phyloP scores from a whole-genome alignment of 2,329 filamentous ascomycete genomes.

The Fusarium sp. region DNA sequence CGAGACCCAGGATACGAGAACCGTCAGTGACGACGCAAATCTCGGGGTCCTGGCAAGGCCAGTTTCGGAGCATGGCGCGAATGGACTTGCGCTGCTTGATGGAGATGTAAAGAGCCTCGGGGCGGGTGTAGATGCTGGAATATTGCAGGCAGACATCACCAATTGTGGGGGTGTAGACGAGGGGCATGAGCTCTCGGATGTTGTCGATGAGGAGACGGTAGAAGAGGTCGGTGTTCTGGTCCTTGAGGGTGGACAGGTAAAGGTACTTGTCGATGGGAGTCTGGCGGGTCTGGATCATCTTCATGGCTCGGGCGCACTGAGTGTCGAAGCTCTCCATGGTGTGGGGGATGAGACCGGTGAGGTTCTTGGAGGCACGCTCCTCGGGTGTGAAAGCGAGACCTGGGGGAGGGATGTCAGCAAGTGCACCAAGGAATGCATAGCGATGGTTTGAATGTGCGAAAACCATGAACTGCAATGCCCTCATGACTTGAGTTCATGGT shows the following conservation, averaged over 20 bases:
- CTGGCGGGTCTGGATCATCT: constrained; percentile 76
- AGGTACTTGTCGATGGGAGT: constrained; percentile 85
- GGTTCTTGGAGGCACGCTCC: constrained; percentile 71
- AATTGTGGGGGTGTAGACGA: constrained; percentile 90
- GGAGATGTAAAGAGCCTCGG: constrained; percentile 95
- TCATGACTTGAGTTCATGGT: constrained; percentile 3
- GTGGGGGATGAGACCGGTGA: constrained; percentile 73
- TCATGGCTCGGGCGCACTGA: constrained; percentile 74
- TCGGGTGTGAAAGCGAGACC: constrained; percentile 73
- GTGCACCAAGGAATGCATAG: neutral
- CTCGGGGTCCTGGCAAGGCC: constrained; percentile 88
- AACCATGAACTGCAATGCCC: neutral
- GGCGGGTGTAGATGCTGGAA: constrained; percentile 93
- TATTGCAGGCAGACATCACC: constrained; percentile 97
- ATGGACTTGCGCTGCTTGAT: constrained; percentile 94
- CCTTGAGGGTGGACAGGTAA: constrained; percentile 80
- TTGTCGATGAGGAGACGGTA: constrained; percentile 84
- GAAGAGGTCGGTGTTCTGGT: constrained; percentile 82
- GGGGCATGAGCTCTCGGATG: constrained; percentile 79
- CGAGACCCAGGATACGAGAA: constrained; percentile 90
- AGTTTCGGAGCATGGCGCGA: constrained; percentile 88
- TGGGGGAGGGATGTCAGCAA: constrained; percentile 46
- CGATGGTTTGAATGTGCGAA: neutral
- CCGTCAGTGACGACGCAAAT: constrained; percentile 98
- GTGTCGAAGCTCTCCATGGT: constrained; percentile 70